phyloP scores from a whole-genome alignment of 192 early-diverging fungal species.

The Backusella psychrophila region DNA sequence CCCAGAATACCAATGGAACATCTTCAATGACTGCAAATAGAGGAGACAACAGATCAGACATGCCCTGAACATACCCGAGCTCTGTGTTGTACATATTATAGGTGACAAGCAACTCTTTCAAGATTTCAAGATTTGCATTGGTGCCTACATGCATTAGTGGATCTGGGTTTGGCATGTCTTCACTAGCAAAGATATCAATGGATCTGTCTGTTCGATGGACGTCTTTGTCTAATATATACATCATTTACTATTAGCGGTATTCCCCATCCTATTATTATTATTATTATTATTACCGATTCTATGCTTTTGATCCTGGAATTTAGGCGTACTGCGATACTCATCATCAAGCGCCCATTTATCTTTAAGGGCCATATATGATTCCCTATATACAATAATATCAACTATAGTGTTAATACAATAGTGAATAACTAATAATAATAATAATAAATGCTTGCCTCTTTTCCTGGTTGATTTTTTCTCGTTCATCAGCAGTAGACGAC shows the following conservation, averaged over 20 bases:
- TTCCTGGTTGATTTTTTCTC: slow-evolving; percentile 48
- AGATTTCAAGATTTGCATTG: slow-evolving; percentile 77
- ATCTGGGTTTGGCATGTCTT: slow-evolving; percentile 55
- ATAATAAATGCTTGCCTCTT: slow-evolving; percentile 37
- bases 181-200: slow-evolving; percentile 76
- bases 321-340: slow-evolving; percentile 49
- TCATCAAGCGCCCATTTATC: slow-evolving; percentile 62
- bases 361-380: slow-evolving; percentile 65
- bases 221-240: slow-evolving; percentile 77
- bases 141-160: slow-evolving; percentile 49
- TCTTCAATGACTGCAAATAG: slow-evolving; percentile 86
- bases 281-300: slow-evolving; percentile 45
- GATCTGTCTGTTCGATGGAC: slow-evolving; percentile 94
- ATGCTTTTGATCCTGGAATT: slow-evolving; percentile 70
- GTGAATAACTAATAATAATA: not conserved
- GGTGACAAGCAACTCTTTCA: slow-evolving; percentile 90
- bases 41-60: slow-evolving; percentile 93
- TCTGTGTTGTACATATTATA: slow-evolving; percentile 88
- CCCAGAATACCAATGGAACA: slow-evolving; percentile 93
- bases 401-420: not conserved
- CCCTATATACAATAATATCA: slow-evolving; percentile 28
- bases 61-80: slow-evolving; percentile 94
- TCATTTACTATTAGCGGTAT: not conserved
- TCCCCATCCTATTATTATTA: not conserved
- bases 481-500: slow-evolving; percentile 72